Evolutionary conservation across 2,329 filamentous ascomycete genomes (phyloP), one percentile per base, ranked within the genome.

Genomic region (Neodidymelliopsis sp.): DNA sequence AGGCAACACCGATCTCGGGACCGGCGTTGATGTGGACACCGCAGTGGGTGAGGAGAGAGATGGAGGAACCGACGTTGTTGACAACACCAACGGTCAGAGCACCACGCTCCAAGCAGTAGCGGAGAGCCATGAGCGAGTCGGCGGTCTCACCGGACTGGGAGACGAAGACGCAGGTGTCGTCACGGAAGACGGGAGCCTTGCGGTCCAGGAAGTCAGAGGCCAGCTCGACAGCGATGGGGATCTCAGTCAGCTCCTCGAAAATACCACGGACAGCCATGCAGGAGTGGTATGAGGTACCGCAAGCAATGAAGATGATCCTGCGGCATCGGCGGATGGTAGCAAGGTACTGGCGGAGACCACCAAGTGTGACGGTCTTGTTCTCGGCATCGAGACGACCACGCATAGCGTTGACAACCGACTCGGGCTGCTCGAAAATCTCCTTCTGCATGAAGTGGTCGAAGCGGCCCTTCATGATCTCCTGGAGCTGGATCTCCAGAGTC

Each of bases 401-500:
- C 94, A 99, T 99, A 62, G 94, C 97, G 84, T 99, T 99, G 81
- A 99, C 87, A 54, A 99, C 91, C 11, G 94, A 99, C 79, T 99
- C 94, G 71, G 94, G 94, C 82, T 99, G 94, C 83, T 99, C 94
- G 76, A 99, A 99, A 71, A 99, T 99, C 77, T 99, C 94, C 86
- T 99, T 99, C 77, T 99, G 94, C 94, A 99, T 99, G 83, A 97
- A 99, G 81, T 99, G 94, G 76, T 99, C 94, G 78, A 97, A 99
- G 75, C 94, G 95, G 77, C 94, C 94, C 88, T 99, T 99, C 94
- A 99, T 99, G 78, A 99, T 99, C 82, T 99, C 92, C 81, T 99
- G 94, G 59, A 99, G 88, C 82, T 99, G 91, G 39, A 99, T 89
- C 82, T 99, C 94, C 47, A 99, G 85, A 46, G 94, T 99, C 84